Conservation (phyloP, 2,329 filamentous ascomycete genomes). For the Botryotinia globosa region DNA sequence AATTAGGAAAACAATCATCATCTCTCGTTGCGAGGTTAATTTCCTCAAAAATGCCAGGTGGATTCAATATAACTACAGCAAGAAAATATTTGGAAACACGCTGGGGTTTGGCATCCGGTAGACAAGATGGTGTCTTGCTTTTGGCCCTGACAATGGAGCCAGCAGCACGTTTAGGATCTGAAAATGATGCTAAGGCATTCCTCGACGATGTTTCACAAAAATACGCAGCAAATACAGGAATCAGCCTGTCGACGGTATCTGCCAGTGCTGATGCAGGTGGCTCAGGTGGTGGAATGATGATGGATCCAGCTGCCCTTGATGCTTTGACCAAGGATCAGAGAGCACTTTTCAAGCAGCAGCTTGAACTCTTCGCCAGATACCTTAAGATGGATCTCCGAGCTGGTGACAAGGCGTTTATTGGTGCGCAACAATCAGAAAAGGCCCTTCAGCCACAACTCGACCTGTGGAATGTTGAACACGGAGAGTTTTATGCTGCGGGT, state of each 20-base stretch:
- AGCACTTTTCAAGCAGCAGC: conserved; percentile 95
- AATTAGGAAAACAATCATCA: conserved; percentile 93
- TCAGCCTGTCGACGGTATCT: conserved; percentile 76
- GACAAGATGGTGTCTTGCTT: conserved; percentile 87
- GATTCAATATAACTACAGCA: conserved; percentile 96
- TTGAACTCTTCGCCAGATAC: conserved; percentile 92
- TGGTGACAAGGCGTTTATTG: conserved; percentile 91
- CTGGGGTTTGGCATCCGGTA: conserved; percentile 82
- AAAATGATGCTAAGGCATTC: conserved; percentile 88
- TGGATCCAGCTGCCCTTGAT: conserved; percentile 96
- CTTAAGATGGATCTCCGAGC: conserved; percentile 94
- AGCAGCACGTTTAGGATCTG: conserved; percentile 79
- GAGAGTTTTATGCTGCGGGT: conserved; percentile 90
- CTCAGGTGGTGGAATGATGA: conserved; percentile 89
- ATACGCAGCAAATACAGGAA: conserved; percentile 79
- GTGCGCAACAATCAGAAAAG: conserved; percentile 79
- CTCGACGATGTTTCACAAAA: conserved; percentile 86
- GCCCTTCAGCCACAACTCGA: conserved; percentile 91
- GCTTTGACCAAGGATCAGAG: conserved; percentile 96
- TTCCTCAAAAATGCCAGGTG: conserved; percentile 98
- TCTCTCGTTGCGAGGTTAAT: conserved; percentile 92
- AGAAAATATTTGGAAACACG: conserved; percentile 92
- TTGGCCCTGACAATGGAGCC: conserved; percentile 93
- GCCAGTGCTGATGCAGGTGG: conserved; percentile 70
- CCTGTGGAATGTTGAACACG: conserved; percentile 92